Conservation (phyloP, 805 yeast genomes). For the Hanseniaspora mollemarum region DNA sequence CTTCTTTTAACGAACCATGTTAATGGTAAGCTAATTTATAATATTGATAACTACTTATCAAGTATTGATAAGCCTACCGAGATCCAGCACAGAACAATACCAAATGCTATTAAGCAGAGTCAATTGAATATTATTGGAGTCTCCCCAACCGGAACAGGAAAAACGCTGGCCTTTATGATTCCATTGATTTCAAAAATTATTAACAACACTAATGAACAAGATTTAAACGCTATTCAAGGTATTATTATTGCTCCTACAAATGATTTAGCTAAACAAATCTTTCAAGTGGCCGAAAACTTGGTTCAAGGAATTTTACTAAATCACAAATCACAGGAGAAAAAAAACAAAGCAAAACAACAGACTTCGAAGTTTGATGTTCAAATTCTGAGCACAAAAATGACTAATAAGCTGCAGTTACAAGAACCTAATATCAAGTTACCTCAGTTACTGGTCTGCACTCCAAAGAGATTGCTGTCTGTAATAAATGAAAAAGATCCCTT, state of each 20-base stretch:
- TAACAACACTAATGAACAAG: slow-evolving; percentile 21
- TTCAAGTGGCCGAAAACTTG: slow-evolving; percentile 51
- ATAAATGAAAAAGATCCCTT: slow-evolving; percentile 51
- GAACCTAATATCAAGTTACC: slow-evolving; percentile 46
- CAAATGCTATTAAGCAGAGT: slow-evolving; percentile 53
- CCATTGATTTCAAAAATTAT: slow-evolving; percentile 59
- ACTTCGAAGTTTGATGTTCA: slow-evolving; percentile 4
- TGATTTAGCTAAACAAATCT: slow-evolving; percentile 82
- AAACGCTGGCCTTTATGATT: slow-evolving; percentile 77
- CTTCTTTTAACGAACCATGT: slow-evolving; percentile 56
- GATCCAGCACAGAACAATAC: slow-evolving; percentile 83
- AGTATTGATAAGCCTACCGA: slow-evolving; percentile 81
- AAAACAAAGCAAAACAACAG: neutral
- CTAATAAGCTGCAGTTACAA: slow-evolving; percentile 44
- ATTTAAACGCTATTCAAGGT: slow-evolving; percentile 46
- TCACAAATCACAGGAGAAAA: neutral
- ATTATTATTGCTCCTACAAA: slow-evolving; percentile 86
- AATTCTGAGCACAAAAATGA: slow-evolving; percentile 29
- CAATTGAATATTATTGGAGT: slow-evolving; percentile 64
- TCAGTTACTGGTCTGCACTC: slow-evolving; percentile 79
- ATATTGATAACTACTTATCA: slow-evolving; percentile 48
- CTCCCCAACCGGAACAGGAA: slow-evolving; percentile 98
- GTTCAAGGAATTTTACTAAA: slow-evolving; percentile 28
- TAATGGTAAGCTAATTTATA: slow-evolving; percentile 37
- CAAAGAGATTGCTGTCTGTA: slow-evolving; percentile 73